Percentiles rank a stretch among this genome's conserved stretches.
Evolutionary conservation across 345 rosid genomes (phyloP).

Genomic region (Syzygium oleosum): DNA sequence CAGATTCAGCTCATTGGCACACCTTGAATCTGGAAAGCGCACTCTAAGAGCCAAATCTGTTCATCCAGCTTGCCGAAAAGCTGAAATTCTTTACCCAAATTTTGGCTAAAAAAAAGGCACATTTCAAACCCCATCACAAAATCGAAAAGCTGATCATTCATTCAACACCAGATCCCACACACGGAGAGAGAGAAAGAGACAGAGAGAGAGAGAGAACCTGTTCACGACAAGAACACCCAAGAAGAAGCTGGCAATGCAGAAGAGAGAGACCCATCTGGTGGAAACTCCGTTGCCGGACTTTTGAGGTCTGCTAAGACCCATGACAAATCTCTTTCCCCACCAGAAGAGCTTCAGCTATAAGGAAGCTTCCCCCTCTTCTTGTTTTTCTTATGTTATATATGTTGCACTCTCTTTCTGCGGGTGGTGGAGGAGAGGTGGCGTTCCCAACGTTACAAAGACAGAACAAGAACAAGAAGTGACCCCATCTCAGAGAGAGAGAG

Average conservation of each 20-base stretch:
- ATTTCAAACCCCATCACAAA: neutral
- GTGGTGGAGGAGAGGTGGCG: neutral
- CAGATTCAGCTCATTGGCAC: neutral
- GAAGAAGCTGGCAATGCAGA: conserved; percentile 72
- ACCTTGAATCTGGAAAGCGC: neutral
- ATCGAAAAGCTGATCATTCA: neutral
- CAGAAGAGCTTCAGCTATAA: conserved; percentile 14
- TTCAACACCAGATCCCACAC: conserved; percentile 29
- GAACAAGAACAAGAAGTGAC: neutral
- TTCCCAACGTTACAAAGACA: neutral
- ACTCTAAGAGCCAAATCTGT: neutral
- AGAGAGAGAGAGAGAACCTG: conserved; percentile 33
- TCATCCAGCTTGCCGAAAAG: neutral
- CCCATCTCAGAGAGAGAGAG: neutral
- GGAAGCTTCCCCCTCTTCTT: conserved; percentile 16
- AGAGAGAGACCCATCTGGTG: conserved; percentile 55
- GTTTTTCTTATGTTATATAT: no score
- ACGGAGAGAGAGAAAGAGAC: neutral
- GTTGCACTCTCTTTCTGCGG: neutral
- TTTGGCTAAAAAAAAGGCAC: neutral
- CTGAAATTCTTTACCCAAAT: neutral
- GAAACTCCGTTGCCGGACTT: conserved; percentile 51
- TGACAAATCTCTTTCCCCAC: conserved; percentile 6
- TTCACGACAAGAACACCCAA: conserved; percentile 58
- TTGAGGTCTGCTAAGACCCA: conserved; percentile 59